phyloP scores from a whole-genome alignment of 345 rosid genomes.

The Boechera stricta region DNA sequence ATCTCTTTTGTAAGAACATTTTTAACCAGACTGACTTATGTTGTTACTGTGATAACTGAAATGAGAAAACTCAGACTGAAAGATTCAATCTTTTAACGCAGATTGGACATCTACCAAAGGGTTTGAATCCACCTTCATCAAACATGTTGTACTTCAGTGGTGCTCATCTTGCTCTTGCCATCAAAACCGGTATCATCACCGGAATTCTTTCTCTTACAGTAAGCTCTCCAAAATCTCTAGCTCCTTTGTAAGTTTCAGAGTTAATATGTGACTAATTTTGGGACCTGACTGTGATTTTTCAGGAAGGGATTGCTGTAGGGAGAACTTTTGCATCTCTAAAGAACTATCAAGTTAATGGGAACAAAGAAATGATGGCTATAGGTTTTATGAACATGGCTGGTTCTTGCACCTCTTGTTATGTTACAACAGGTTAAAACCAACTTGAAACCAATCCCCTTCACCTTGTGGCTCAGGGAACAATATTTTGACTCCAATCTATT shows the following conservation, averaged over 20 bases:
- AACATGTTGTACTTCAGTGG: slow-evolving; percentile 76
- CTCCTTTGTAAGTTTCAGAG: not conserved
- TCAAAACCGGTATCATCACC: slow-evolving; percentile 87
- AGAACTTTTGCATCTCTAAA: slow-evolving; percentile 89
- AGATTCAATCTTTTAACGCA: slow-evolving; percentile 37
- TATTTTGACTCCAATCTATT: not conserved
- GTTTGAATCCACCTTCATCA: slow-evolving; percentile 91
- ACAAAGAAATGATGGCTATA: slow-evolving; percentile 98
- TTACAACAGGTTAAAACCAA: slow-evolving; percentile 68
- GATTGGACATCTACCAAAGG: slow-evolving; percentile 94
- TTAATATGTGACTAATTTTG: not conserved
- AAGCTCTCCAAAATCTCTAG: slow-evolving; percentile 42
- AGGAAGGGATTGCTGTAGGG: slow-evolving; percentile 99
- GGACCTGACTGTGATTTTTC: slow-evolving; percentile 22
- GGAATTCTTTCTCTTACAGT: slow-evolving; percentile 93
- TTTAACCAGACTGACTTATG: slow-evolving; percentile 2
- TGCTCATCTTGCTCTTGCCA: slow-evolving; percentile 63
- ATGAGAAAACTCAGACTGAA: slow-evolving; percentile 11
- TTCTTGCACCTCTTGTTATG: slow-evolving; percentile 90
- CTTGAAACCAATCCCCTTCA: slow-evolving; percentile 6
- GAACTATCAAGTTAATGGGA: slow-evolving; percentile 94
- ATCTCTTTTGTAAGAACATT: slow-evolving; percentile 70
- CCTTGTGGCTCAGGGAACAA: slow-evolving; percentile 21
- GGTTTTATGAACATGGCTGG: slow-evolving; percentile 98
- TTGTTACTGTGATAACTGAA: slow-evolving; percentile 9